Evolutionary conservation across 1,284 basidiomycete species (phyloP).

Genomic region (Cutaneotrichosporon dermatis): DNA sequence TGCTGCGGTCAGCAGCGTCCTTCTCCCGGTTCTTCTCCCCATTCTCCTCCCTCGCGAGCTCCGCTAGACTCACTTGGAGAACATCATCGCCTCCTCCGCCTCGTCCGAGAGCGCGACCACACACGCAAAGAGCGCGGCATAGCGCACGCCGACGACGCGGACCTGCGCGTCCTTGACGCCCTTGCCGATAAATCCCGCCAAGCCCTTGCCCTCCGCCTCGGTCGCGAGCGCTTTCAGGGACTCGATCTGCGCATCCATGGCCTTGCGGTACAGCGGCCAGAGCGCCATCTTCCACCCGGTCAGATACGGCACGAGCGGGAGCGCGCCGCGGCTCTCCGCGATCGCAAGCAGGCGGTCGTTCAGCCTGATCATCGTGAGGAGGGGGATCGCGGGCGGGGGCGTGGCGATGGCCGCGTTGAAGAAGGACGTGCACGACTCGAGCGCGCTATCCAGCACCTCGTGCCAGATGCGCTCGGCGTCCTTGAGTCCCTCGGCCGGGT

Average conservation of each 20-base stretch:
- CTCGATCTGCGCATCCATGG: conserved; percentile 76
- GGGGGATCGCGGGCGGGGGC: conserved; percentile 63
- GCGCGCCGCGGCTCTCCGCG: conserved; percentile 67
- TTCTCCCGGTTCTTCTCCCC: not conserved
- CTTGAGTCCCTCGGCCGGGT: conserved; percentile 46
- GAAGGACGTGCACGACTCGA: conserved; percentile 65
- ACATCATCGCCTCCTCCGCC: conserved; percentile 89
- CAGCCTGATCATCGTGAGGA: conserved; percentile 82
- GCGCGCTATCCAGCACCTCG: conserved; percentile 79
- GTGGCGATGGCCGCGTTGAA: conserved; percentile 39
- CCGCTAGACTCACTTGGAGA: conserved; percentile 63
- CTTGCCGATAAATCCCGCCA: conserved; percentile 54
- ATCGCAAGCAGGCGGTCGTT: conserved; percentile 71
- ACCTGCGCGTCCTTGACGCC: conserved; percentile 66
- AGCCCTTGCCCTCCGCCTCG: conserved; percentile 54
- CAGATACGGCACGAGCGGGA: conserved; percentile 72
- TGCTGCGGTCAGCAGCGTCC: conserved; percentile 51
- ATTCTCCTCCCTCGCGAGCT: too few relatives aligned
- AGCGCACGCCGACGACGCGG: conserved; percentile 59
- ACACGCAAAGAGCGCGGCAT: conserved; percentile 71
- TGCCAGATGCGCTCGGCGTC: conserved; percentile 65
- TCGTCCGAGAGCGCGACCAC: conserved; percentile 73
- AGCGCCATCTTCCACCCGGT: conserved; percentile 73
- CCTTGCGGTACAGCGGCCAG: conserved; percentile 87
- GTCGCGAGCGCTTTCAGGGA: conserved; percentile 75